These are phyloP conservation scores for Debaryomyces subglobosus DNA, from an alignment of 1,139 yeast species.

Conservation along the genomic window DNA sequence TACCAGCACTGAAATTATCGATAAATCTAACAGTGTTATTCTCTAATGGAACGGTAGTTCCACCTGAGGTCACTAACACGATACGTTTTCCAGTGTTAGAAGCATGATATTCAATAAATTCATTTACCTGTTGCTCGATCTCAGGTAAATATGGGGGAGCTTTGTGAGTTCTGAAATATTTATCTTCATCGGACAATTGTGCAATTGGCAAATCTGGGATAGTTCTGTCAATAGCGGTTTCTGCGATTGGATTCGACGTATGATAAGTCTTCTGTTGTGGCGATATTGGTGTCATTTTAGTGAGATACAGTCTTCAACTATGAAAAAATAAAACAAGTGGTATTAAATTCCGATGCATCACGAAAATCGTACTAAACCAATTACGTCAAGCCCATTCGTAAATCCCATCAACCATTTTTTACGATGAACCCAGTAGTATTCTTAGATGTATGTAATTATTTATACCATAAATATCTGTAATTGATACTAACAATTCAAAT, in stretches of 20 bases:
- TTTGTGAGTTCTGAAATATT: slow-evolving; percentile 69
- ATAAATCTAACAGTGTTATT: slow-evolving; percentile 95
- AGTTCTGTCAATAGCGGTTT: slow-evolving; percentile 75
- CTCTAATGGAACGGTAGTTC: slow-evolving; percentile 96
- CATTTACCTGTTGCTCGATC: slow-evolving; percentile 55
- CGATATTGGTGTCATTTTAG: slow-evolving; percentile 14
- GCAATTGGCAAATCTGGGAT: slow-evolving; percentile 84
- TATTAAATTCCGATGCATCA: background rate
- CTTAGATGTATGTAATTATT: slow-evolving; percentile 32
- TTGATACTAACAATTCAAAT: slow-evolving; percentile 12
- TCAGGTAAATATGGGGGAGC: slow-evolving; percentile 76
- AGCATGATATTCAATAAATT: slow-evolving; percentile 57
- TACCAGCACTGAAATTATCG: slow-evolving; percentile 96
- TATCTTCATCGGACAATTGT: slow-evolving; percentile 68
- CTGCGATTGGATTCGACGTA: slow-evolving; percentile 73
- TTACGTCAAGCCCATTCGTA: background rate
- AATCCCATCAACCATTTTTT: background rate
- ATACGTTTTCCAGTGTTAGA: slow-evolving; percentile 50
- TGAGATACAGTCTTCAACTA: background rate
- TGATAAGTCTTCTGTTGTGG: slow-evolving; percentile 31
- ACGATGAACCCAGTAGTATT: slow-evolving; percentile 36
- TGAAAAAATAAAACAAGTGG: background rate
- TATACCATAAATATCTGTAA: background rate
- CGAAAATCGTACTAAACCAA: background rate
- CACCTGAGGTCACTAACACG: slow-evolving; percentile 93